Evolutionary conservation across 2,329 filamentous ascomycete genomes (phyloP).

Genomic region (Colletotrichum karsti): DNA sequence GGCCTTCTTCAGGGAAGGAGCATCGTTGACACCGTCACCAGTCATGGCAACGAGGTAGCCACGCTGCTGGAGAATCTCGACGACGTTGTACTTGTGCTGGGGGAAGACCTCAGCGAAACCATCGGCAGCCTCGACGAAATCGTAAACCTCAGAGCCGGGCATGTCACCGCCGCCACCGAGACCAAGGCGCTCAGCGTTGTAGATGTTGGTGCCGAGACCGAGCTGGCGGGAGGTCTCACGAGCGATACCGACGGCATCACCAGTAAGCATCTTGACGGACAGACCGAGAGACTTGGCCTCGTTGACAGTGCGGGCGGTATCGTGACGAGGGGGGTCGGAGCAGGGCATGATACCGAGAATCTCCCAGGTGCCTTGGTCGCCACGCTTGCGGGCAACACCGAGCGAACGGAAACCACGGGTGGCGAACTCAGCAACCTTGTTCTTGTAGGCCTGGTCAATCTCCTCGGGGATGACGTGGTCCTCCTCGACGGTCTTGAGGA

Average conservation of each 20-base stretch:
- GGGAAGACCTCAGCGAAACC: slow-evolving; percentile 95
- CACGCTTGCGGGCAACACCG: slow-evolving; percentile 90
- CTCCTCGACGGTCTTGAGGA: slow-evolving; percentile 87
- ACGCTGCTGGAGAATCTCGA: slow-evolving; percentile 92
- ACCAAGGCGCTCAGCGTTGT: slow-evolving; percentile 92
- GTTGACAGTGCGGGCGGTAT: slow-evolving; percentile 89
- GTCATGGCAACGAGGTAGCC: slow-evolving; percentile 96
- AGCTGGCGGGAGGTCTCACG: slow-evolving; percentile 92
- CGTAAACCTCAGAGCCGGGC: slow-evolving; percentile 92
- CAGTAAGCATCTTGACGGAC: slow-evolving; percentile 95
- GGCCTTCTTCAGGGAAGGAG: slow-evolving; percentile 92
- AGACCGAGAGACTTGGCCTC: slow-evolving; percentile 89
- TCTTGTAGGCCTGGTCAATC: slow-evolving; percentile 86
- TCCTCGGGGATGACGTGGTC: slow-evolving; percentile 82
- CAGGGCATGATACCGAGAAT: slow-evolving; percentile 96
- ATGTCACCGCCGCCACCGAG: slow-evolving; percentile 90
- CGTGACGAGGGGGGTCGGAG: slow-evolving; percentile 89
- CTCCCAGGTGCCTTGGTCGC: slow-evolving; percentile 78
- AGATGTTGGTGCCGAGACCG: slow-evolving; percentile 91
- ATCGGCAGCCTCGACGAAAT: slow-evolving; percentile 95
- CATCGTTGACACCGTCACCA: slow-evolving; percentile 95
- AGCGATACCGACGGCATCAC: slow-evolving; percentile 92
- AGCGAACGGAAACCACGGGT: slow-evolving; percentile 94
- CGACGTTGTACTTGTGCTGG: slow-evolving; percentile 94
- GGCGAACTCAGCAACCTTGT: slow-evolving; percentile 84